A percentile compares a stretch with the other conserved stretches of the same genome.
Evolutionary conservation across 1,139 yeast genomes (phyloP).

Genomic region (Pichia sp.): DNA sequence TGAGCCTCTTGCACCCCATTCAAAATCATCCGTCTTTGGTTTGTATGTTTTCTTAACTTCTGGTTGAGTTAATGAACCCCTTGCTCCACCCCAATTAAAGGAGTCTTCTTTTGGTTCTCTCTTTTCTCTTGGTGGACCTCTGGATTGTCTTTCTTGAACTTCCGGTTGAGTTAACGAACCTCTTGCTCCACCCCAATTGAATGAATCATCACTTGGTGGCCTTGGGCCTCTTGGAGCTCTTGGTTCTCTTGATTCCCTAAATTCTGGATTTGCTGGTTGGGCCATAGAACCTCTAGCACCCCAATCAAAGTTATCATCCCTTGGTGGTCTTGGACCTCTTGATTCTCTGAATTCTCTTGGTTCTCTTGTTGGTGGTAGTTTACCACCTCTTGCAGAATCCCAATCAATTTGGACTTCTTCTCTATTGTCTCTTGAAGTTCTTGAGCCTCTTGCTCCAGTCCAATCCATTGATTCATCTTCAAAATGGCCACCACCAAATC

Average conservation of each 20-base stretch:
- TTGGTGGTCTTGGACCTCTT: constrained; percentile 24
- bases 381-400: constrained; percentile 39
- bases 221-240: constrained; percentile 34
- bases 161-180: constrained; percentile 30
- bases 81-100: constrained; percentile 44
- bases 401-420: constrained; percentile 38
- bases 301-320: constrained; percentile 40
- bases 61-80: constrained; percentile 35
- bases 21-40: constrained; percentile 21
- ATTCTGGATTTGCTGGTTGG: constrained; percentile 21
- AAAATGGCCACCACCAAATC: constrained; percentile 26
- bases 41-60: constrained; percentile 32
- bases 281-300: constrained; percentile 35
- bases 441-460: constrained; percentile 30
- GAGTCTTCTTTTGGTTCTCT: constrained; percentile 31
- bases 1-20: constrained; percentile 46
- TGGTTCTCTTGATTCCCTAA: constrained; percentile 30
- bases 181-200: constrained; percentile 45
- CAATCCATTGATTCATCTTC: constrained; percentile 44
- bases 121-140: constrained; percentile 31
- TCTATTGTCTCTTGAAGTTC: constrained; percentile 22
- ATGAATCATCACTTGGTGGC: constrained; percentile 29
- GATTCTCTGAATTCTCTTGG: constrained; percentile 22
- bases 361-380: constrained; percentile 27
- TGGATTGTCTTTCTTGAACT: constrained; percentile 11